These are phyloP conservation scores for Populus nigra DNA, from an alignment of 345 rosid genomes.

Conservation along the genomic window DNA sequence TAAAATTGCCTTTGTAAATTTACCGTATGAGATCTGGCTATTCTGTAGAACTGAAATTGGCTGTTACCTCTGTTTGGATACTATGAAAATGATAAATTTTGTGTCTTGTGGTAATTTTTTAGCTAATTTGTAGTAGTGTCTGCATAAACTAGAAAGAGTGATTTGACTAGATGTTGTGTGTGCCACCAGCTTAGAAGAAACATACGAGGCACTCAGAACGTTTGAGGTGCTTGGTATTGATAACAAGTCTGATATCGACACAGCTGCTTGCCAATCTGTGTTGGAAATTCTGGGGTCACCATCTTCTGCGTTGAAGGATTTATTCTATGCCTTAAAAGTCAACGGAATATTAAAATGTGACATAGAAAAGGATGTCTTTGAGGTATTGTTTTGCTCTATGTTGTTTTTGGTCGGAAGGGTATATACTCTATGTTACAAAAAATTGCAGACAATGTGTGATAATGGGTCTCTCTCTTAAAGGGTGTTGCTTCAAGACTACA, in stretches of 20 bases:
- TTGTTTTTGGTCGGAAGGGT: background rate
- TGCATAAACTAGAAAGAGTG: background rate
- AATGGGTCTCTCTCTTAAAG: slow-evolving; percentile 35
- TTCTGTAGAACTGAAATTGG: background rate
- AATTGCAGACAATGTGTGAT: background rate
- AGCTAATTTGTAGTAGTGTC: background rate
- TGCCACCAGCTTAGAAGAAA: slow-evolving; percentile 61
- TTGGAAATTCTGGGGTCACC: slow-evolving; percentile 48
- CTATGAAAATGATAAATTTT: background rate
- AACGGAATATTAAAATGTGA: slow-evolving; percentile 62
- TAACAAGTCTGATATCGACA: slow-evolving; percentile 46
- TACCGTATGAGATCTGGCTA: background rate
- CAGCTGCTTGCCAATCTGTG: slow-evolving; percentile 48
- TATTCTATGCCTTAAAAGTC: slow-evolving; percentile 65
- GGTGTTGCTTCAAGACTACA: slow-evolving; percentile 60
- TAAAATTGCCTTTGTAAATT: background rate
- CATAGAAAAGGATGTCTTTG: slow-evolving; percentile 38
- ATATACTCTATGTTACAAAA: background rate
- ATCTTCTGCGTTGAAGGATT: slow-evolving; percentile 60
- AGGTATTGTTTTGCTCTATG: slow-evolving; percentile 44
- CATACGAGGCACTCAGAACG: slow-evolving; percentile 74
- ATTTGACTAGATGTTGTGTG: background rate
- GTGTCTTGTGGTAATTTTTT: background rate
- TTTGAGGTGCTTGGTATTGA: slow-evolving; percentile 72
- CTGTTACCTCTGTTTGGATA: background rate